These are phyloP conservation scores for Debaryomyces udenii DNA, from an alignment of 1,139 yeast species.

Conservation along the genomic window DNA sequence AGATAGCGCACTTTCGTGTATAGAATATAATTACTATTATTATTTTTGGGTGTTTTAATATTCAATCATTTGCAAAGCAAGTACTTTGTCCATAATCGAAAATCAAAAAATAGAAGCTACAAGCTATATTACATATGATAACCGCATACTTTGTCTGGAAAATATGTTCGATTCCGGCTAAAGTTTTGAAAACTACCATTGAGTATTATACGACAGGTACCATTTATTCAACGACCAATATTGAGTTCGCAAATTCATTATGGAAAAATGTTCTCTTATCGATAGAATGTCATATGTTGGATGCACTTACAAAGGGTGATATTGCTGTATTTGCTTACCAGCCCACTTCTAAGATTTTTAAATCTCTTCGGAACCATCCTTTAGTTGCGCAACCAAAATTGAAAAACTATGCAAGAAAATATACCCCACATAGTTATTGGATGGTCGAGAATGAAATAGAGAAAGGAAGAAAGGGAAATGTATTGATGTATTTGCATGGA, in stretches of 20 bases:
- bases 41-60: too few relatives aligned
- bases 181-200: constrained; percentile 21
- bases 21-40: too few relatives aligned
- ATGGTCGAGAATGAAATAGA: constrained; percentile 24
- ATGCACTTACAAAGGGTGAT: constrained; percentile 12
- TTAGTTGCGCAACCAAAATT: constrained; percentile 16
- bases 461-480: constrained; percentile 15
- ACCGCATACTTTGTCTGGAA: background rate
- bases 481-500: constrained; percentile 37
- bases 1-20: too few relatives aligned
- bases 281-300: constrained; percentile 30
- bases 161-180: background rate
- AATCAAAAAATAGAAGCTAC: too few relatives aligned
- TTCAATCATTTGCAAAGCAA: too few relatives aligned
- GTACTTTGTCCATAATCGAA: too few relatives aligned
- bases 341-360: constrained; percentile 17
- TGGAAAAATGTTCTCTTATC: constrained; percentile 34
- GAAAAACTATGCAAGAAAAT: constrained; percentile 28
- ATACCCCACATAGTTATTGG: constrained; percentile 34
- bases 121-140: background rate
- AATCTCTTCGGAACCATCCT: constrained; percentile 15
- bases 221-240: constrained; percentile 30
- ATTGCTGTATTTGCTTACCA: constrained; percentile 13
- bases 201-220: constrained; percentile 39
- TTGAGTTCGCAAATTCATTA: constrained; percentile 32